Evolutionary conservation across 2,329 filamentous ascomycete genomes (phyloP).

Genomic region (Harringtonia lauricola): DNA sequence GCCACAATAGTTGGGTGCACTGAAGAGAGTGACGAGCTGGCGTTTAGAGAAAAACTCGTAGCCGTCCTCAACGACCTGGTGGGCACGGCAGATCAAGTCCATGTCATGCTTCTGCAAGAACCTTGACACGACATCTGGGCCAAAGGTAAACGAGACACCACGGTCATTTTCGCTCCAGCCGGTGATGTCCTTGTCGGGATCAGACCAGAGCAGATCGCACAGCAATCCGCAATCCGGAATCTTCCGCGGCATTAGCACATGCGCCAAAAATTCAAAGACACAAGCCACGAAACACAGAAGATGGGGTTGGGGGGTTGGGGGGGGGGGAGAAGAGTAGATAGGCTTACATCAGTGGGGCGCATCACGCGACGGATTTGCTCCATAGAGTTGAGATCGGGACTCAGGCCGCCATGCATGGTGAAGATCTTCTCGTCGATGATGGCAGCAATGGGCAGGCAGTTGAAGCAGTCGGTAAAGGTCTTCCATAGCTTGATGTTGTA

Average conservation of each 20-base stretch:
- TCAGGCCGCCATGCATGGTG: constrained; percentile 97
- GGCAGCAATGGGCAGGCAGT: constrained; percentile 93
- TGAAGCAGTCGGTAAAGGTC: constrained; percentile 99
- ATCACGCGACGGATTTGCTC: constrained; percentile 98
- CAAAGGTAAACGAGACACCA: constrained; percentile 97
- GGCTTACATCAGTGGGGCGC: constrained; percentile 93
- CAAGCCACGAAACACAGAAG: background rate
- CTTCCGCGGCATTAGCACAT: constrained; percentile 35
- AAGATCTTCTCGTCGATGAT: constrained; percentile 99
- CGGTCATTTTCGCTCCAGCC: constrained; percentile 99
- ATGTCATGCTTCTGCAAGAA: constrained; percentile 99
- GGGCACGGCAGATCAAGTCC: constrained; percentile 97
- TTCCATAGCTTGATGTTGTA: constrained; percentile 99
- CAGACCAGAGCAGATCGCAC: constrained; percentile 96
- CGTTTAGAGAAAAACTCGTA: constrained; percentile 99
- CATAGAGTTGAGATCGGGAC: constrained; percentile 97
- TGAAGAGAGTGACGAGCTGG: constrained; percentile 94
- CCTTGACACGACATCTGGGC: constrained; percentile 89
- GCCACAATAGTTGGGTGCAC: constrained; percentile 96
- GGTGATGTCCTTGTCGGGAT: constrained; percentile 98
- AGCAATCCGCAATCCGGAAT: constrained; percentile 96
- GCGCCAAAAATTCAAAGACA: background rate
- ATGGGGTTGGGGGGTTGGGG: no score
- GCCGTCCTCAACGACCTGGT: constrained; percentile 97
- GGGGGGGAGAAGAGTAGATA: constrained; percentile 13